Percentiles rank a stretch among this genome's conserved stretches.
These are phyloP conservation scores for Drosera capensis DNA, from an alignment of 148 eudicot species.

Conservation along the genomic window DNA sequence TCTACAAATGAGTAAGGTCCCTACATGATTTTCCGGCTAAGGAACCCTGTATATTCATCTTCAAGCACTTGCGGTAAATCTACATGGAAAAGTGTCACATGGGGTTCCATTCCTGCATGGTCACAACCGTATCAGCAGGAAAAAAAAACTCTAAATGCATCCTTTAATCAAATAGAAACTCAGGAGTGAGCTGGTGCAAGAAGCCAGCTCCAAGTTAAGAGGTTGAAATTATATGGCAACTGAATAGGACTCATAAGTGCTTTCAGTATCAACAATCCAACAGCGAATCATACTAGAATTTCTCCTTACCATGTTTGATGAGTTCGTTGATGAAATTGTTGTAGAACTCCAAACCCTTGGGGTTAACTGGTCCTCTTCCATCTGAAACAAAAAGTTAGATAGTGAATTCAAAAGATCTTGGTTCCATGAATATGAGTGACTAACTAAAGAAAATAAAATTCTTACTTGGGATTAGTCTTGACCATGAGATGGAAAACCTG, in stretches of 20 bases:
- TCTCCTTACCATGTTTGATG: constrained; percentile 11
- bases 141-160: too few relatives aligned
- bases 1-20: too few relatives aligned
- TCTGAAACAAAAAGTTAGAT: constrained; percentile 11
- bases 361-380: constrained; percentile 33
- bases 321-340: constrained; percentile 42
- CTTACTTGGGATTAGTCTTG: constrained; percentile 59
- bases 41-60: constrained; percentile 64
- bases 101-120: constrained; percentile 54
- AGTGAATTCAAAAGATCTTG: neutral
- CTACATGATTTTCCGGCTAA: constrained; percentile 37
- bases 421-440: neutral
- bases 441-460: neutral
- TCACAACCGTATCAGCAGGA: too few relatives aligned
- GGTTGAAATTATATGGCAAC: too few relatives aligned
- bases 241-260: too few relatives aligned
- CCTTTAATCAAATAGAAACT: neutral
- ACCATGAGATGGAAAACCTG: constrained; percentile 61
- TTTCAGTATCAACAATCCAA: too few relatives aligned
- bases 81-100: constrained; percentile 40
- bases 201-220: too few relatives aligned
- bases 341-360: constrained; percentile 31
- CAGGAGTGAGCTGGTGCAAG: neutral
- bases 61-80: constrained; percentile 53
- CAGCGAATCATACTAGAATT: too few relatives aligned